Evolutionary conservation across 2,329 filamentous ascomycete genomes (phyloP), one percentile per base, ranked within the genome.

Genomic region (Cordyceps cicadae): DNA sequence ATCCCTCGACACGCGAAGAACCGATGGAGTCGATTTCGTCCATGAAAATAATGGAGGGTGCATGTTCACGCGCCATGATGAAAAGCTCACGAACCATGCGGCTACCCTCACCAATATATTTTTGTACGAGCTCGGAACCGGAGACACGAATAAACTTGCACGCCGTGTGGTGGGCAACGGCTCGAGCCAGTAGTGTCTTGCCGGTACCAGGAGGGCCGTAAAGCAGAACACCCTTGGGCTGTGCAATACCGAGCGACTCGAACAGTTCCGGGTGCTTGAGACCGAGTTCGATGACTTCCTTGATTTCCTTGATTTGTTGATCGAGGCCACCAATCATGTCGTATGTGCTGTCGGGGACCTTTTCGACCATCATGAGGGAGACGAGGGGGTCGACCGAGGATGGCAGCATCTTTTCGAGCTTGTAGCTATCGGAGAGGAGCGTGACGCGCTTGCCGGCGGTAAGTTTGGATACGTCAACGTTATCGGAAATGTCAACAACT

Each of bases 311-410:
- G 80, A 99, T 97, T 74, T 99, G 94, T 75, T 99, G 93, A 74
- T 99, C 94, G 64, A 99, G 80, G 67, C 94, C 94, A 77, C 94
- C 94, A 74, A 99, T 99, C 94, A 99, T 99, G 79, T 99, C 94
- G 81, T 99, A 99, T 73, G 94, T 99, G 79, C 92, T 97, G 81
- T 99, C 94, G 17, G 94, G 94, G 17, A 99, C 94, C 82, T 99
- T 99, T 75, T 99, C 94, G 57, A 99, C 94, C 94, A 99, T 99
- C 94, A 99, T 99, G 74, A 99, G 89, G 41, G 94, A 99, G 61
- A 99, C 94, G 62, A 99, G 88, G 43, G 94, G 94, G 72, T 99
- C 94, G 72, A 99, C 94, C 21, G 94, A 99, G 60, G 94, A 97
- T 21, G 94, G 94, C 11, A 99, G 86, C 79, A 97, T 95, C 81